These are phyloP conservation scores for Scleroderma citrinum DNA, from an alignment of 768 basidiomycete genomes.

Conservation along the genomic window DNA sequence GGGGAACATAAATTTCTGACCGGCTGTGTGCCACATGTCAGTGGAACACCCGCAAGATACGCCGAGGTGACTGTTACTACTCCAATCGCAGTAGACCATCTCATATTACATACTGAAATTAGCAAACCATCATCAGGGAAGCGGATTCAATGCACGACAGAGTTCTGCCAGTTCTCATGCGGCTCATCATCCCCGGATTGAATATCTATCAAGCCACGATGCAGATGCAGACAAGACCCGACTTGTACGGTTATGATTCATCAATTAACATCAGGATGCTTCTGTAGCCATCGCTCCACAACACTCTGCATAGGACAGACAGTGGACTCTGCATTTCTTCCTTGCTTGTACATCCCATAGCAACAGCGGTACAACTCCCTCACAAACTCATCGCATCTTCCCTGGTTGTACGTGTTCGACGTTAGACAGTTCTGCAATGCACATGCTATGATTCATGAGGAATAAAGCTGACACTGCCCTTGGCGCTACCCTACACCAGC, in stretches of 20 bases:
- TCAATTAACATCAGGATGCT: constrained; percentile 30
- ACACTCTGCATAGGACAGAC: constrained; percentile 55
- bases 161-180: too few relatives aligned
- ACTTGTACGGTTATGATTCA: neutral
- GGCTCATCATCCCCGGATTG: too few relatives aligned
- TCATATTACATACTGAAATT: too few relatives aligned
- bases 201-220: neutral
- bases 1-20: neutral
- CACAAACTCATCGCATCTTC: constrained; percentile 51
- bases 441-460: constrained; percentile 42
- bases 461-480: too few relatives aligned
- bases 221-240: neutral
- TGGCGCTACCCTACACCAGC: too few relatives aligned
- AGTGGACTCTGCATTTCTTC: constrained; percentile 41
- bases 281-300: constrained; percentile 54
- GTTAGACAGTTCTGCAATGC: constrained; percentile 55
- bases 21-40: neutral
- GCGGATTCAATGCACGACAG: too few relatives aligned
- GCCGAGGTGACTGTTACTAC: neutral
- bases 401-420: constrained; percentile 58
- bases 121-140: too few relatives aligned
- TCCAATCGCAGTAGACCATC: neutral
- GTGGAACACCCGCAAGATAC: neutral
- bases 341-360: constrained; percentile 44
- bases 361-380: constrained; percentile 60